Evolutionary conservation across 257 asterid genomes (phyloP).

Genomic region (Solanum gandarillasii): DNA sequence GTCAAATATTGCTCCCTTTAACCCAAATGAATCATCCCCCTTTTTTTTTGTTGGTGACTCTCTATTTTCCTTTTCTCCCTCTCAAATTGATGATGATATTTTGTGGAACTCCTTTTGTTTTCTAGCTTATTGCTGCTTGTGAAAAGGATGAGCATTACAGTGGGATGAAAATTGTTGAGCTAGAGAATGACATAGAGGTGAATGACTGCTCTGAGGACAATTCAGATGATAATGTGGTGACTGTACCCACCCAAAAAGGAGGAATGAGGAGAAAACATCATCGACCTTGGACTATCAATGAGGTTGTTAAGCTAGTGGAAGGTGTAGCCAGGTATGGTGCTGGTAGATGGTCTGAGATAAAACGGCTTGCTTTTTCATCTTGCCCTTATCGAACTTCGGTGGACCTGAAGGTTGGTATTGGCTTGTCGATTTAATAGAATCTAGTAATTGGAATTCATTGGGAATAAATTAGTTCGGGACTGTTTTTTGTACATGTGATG

Average conservation of each 20-base stretch:
- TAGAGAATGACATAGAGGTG: slow-evolving; percentile 34
- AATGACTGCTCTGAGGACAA: slow-evolving; percentile 29
- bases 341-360: slow-evolving; percentile 99
- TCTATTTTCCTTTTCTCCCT: background rate
- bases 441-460: background rate
- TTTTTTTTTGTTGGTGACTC: background rate
- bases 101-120: slow-evolving; percentile 7
- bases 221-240: slow-evolving; percentile 50
- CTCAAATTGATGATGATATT: background rate
- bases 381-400: slow-evolving; percentile 91
- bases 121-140: slow-evolving; percentile 30
- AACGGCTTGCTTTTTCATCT: slow-evolving; percentile 73
- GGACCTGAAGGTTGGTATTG: slow-evolving; percentile 69
- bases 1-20: background rate
- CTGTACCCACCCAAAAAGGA: slow-evolving; percentile 37
- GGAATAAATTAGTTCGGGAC: background rate
- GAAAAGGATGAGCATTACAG: slow-evolving; percentile 25
- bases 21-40: background rate
- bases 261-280: slow-evolving; percentile 92
- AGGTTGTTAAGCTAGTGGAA: slow-evolving; percentile 87
- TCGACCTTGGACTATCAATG: slow-evolving; percentile 85
- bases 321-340: slow-evolving; percentile 91
- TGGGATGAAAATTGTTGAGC: slow-evolving; percentile 28
- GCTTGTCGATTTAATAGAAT: background rate
- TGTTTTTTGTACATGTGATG: background rate